Base-by-base conservation (phyloP, 176 grass and related monocot genomes). In the Oryza glumipatula region DNA sequence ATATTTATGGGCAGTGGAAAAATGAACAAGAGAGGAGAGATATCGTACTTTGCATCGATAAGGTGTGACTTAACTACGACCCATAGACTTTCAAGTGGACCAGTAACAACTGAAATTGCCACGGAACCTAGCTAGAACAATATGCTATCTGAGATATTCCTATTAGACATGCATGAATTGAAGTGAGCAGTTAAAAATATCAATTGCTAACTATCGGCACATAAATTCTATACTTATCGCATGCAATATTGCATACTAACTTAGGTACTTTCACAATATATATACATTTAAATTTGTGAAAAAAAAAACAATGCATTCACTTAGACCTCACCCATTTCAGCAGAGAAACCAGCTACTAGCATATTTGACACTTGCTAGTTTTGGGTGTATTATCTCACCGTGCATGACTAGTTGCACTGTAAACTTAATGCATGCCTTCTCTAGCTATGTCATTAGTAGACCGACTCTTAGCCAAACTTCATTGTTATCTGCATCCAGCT, bases 181-280 rank as follows among this genome's bases (percentile, higher is more conserved):
- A 68, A 72, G 41, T 65, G 15, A 32, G n/a, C 21, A 73, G 32
- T 58, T 68, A 6, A 38, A 46, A 74, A 13, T 16, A 45, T 9
- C 39, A 71, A 7, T 74, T 74, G 63, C 58, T 75, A 49, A 6
- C 19, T n/a, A 26, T 11, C 28, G 43, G 47, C 19, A 17, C 52
- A 56, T 56, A 16, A 56, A 19, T 56, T 56, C 39, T 56, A 7
- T 35, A 38, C 28, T 23, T 74, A 74, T 60, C 74, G 28, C 84
- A 86, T 83, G 88, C 32, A 68, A 90, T 90, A 90, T 86, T 74
- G 67, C 67, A 73, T 32, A 77, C 9, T 7, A 7, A 39, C 15
- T 64, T 80, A 14, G 49, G 49, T 39, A 68, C 17, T 75, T 71
- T 21, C 13, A 75, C 38, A 4, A 28, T 2, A 48, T 61, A 61